A percentile compares a stretch with the other conserved stretches of the same genome.
These are phyloP conservation scores for Phyllosticta citrichinensis DNA, from an alignment of 2,329 filamentous ascomycete genomes.

Conservation along the genomic window DNA sequence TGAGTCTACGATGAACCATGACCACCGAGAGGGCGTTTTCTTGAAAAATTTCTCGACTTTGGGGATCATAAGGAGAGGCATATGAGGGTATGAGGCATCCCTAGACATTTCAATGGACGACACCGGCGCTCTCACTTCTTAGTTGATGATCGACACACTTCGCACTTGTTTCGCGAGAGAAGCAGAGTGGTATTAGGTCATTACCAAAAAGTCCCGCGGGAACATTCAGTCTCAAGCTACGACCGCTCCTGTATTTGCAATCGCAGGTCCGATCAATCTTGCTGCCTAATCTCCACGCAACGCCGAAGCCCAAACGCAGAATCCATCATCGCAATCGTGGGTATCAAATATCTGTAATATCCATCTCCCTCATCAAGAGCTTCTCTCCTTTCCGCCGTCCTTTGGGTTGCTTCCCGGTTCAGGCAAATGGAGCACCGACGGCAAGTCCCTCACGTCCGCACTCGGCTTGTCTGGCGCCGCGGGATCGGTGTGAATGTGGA, in stretches of 20 bases:
- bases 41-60: not conserved
- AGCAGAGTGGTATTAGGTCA: not conserved
- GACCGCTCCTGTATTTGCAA: not conserved
- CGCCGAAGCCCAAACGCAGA: not conserved
- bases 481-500: conserved; percentile 21
- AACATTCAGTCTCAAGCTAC: not conserved
- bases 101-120: too few relatives aligned
- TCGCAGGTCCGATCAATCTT: not conserved
- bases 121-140: too few relatives aligned
- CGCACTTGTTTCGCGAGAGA: not conserved
- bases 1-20: not conserved
- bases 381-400: not conserved
- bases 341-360: not conserved
- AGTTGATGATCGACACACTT: too few relatives aligned
- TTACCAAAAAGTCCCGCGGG: not conserved
- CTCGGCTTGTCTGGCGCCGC: conserved; percentile 15
- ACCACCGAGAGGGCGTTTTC: not conserved
- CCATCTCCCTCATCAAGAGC: not conserved
- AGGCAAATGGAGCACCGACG: conserved; percentile 26
- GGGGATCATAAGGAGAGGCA: too few relatives aligned
- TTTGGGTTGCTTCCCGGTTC: conserved; percentile 15
- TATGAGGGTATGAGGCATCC: not conserved
- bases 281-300: not conserved
- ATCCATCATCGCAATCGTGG: not conserved
- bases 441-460: conserved; percentile 23